phyloP scores from a whole-genome alignment of 2,329 filamentous ascomycete genomes.

The Alternaria incomplexa region DNA sequence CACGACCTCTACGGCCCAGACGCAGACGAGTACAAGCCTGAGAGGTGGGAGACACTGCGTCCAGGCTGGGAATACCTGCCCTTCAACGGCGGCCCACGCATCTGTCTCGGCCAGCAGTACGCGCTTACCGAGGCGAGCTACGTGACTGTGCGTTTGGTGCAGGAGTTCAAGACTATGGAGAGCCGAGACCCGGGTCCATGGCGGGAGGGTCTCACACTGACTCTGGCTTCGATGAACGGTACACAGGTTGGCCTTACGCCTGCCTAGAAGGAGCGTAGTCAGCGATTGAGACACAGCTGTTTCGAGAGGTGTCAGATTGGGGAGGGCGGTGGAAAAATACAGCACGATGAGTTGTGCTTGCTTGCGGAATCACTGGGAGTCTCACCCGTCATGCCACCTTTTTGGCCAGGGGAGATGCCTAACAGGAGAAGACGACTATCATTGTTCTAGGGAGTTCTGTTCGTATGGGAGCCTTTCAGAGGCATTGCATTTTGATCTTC shows the following conservation, averaged over 20 bases:
- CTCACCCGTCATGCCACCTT: neutral
- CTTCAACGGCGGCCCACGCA: conserved; percentile 49
- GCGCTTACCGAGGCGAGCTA: conserved; percentile 46
- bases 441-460: neutral
- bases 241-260: conserved; percentile 38
- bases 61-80: conserved; percentile 49
- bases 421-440: conserved; percentile 4
- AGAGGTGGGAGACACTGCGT: conserved; percentile 53
- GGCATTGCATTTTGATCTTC: neutral
- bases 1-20: conserved; percentile 57
- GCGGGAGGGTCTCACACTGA: conserved; percentile 41
- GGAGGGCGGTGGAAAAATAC: neutral
- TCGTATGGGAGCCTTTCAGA: neutral
- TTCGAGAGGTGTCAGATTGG: conserved; percentile 11
- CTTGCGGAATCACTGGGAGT: conserved; percentile 3
- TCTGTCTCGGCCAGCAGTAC: conserved; percentile 47
- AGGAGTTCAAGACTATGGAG: conserved; percentile 40
- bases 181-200: conserved; percentile 37
- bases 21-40: conserved; percentile 56
- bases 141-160: conserved; percentile 40
- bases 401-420: neutral
- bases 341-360: conserved; percentile 12
- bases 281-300: conserved; percentile 1
- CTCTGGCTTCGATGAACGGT: conserved; percentile 35
- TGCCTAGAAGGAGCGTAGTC: conserved; percentile 20